Percentiles rank a stretch among this genome's conserved stretches.
Evolutionary conservation across 495 filamentous ascomycete species (phyloP).

Genomic region (Chaetomium tenue): DNA sequence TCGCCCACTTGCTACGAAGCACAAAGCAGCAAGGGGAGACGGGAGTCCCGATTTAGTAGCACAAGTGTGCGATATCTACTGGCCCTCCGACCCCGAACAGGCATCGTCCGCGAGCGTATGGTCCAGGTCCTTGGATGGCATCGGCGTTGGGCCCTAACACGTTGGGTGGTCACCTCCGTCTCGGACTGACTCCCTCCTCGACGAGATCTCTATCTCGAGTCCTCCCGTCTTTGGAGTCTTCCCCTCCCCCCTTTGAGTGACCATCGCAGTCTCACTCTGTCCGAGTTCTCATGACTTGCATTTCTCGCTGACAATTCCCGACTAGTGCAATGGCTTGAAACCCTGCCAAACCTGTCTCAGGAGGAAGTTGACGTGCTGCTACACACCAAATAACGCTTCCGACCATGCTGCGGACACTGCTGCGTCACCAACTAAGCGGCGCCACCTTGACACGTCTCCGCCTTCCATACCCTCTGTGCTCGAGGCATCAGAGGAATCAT

Average conservation of each 20-base stretch:
- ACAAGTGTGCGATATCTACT: slow-evolving; percentile 27
- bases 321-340: slow-evolving; percentile 65
- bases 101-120: background rate
- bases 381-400: slow-evolving; percentile 41
- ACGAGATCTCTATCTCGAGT: background rate
- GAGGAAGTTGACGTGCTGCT: slow-evolving; percentile 54
- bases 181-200: background rate
- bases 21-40: slow-evolving; percentile 24
- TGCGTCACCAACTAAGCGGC: slow-evolving; percentile 49
- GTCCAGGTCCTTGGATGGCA: background rate
- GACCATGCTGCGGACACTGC: slow-evolving; percentile 38
- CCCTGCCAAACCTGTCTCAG: slow-evolving; percentile 68
- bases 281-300: slow-evolving; percentile 10
- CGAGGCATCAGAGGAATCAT: slow-evolving; percentile 23
- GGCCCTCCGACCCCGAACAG: background rate
- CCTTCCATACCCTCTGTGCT: slow-evolving; percentile 25
- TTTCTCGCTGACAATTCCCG: slow-evolving; percentile 24
- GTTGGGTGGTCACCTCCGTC: background rate
- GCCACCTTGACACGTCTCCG: slow-evolving; percentile 43
- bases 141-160: background rate
- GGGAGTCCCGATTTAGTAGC: slow-evolving; percentile 19
- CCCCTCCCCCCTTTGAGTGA: background rate
- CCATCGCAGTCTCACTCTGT: background rate
- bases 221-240: background rate
- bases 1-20: slow-evolving; percentile 27